These are phyloP conservation scores for Lineolata rhizophorae DNA, from an alignment of 495 filamentous ascomycete species.

Conservation along the genomic window DNA sequence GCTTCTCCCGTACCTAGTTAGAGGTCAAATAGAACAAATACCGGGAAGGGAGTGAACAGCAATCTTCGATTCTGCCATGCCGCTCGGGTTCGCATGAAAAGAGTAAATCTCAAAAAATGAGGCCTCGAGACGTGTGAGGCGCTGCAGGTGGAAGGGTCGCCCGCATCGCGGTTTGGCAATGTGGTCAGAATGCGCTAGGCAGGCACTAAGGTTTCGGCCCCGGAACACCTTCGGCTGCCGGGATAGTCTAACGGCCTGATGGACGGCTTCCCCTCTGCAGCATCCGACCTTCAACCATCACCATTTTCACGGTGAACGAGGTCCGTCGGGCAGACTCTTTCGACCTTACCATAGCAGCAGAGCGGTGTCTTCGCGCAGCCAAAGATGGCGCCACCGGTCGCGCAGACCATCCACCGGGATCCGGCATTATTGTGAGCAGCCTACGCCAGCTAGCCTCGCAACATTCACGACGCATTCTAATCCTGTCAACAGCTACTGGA, in stretches of 20 bases:
- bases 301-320: no score
- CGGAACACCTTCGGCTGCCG: no score
- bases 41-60: constrained; percentile 46
- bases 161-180: no score
- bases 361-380: neutral
- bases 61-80: constrained; percentile 27
- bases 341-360: no score
- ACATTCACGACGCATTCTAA: constrained; percentile 3
- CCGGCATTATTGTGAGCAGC: constrained; percentile 74
- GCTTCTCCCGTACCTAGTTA: neutral
- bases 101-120: no score
- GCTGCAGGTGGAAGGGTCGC: no score
- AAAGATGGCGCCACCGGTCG: constrained; percentile 64
- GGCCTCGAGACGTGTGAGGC: no score
- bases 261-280: neutral
- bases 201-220: no score
- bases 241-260: neutral
- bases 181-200: no score
- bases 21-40: constrained; percentile 11
- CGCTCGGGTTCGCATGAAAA: no score
- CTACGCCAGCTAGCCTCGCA: neutral
- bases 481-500: constrained; percentile 59
- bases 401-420: constrained; percentile 96
- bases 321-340: no score
- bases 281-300: no score